phyloP scores from a whole-genome alignment of 2,329 filamentous ascomycete genomes.

The Nemania sp. region DNA sequence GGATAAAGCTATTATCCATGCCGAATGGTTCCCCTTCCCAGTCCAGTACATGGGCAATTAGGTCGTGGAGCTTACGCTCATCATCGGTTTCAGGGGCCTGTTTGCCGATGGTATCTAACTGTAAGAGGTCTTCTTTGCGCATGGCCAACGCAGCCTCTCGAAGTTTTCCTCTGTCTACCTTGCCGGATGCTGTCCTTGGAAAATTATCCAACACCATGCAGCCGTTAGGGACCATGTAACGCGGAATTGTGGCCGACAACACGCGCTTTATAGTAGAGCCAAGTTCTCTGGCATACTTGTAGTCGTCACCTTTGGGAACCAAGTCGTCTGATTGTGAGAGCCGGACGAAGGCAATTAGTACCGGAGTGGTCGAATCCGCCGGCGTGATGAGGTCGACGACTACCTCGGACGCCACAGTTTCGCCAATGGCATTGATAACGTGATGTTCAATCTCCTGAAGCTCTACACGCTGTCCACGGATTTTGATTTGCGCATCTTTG shows the following conservation, averaged over 20 bases:
- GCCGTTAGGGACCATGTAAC: slow-evolving; percentile 9
- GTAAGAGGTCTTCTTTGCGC: not conserved
- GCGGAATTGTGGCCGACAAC: not conserved
- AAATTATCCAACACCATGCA: slow-evolving; percentile 5
- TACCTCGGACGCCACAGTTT: not conserved
- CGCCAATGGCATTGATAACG: not conserved
- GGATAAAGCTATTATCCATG: not conserved
- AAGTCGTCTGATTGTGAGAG: not conserved
- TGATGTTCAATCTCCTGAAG: slow-evolving; percentile 5
- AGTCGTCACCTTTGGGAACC: not conserved
- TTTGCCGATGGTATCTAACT: not conserved
- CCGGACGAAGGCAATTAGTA: slow-evolving; percentile 5
- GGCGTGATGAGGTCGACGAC: slow-evolving; percentile 2
- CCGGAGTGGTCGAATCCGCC: not conserved
- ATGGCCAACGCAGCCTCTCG: not conserved
- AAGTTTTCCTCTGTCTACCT: slow-evolving; percentile 7
- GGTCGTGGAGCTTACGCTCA: not conserved
- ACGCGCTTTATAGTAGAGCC: not conserved
- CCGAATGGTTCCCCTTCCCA: not conserved
- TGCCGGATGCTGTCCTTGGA: slow-evolving; percentile 9
- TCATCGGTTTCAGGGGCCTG: not conserved
- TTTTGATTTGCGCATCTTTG: slow-evolving; percentile 7
- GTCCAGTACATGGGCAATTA: not conserved
- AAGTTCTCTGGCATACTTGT: not conserved
- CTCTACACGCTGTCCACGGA: slow-evolving; percentile 6